Evolutionary conservation across 2,329 filamentous ascomycete genomes (phyloP).

Genomic region (Cordyceps militaris): DNA sequence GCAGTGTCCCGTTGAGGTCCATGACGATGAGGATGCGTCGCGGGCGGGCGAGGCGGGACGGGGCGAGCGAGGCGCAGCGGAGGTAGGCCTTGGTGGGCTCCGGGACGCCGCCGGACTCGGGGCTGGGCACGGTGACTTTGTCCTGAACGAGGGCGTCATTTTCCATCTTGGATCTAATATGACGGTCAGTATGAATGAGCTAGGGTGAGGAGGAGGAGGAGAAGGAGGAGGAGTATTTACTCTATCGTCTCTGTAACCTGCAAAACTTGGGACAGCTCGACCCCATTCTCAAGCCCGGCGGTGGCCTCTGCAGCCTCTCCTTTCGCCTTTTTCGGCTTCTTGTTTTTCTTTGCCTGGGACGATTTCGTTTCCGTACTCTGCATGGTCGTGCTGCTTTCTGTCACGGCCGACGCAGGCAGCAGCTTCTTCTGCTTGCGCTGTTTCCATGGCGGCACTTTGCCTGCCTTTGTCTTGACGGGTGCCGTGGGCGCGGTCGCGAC

Average conservation of each 20-base stretch:
- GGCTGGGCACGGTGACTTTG: conserved; percentile 19
- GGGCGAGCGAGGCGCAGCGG: conserved; percentile 38
- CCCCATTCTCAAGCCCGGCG: not conserved
- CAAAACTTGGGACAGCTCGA: not conserved
- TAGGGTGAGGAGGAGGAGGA: not conserved
- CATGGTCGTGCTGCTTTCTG: not conserved
- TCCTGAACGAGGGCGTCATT: not conserved
- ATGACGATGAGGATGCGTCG: conserved; percentile 72
- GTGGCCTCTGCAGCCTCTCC: not conserved
- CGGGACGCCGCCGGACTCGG: conserved; percentile 51
- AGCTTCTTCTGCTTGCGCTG: not conserved
- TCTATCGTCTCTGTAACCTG: not conserved
- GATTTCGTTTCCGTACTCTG: not conserved
- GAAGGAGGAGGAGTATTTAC: not conserved
- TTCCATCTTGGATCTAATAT: not conserved
- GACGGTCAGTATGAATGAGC: not conserved
- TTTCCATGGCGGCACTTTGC: not conserved
- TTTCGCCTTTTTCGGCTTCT: not conserved
- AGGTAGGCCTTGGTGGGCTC: conserved; percentile 55
- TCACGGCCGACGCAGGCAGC: not conserved
- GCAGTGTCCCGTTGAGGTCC: conserved; percentile 88
- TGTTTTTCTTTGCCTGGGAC: not conserved
- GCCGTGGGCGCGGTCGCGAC: not conserved
- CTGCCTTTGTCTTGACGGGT: not conserved
- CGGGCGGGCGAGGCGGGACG: conserved; percentile 36